Conservation (phyloP, 2,329 filamentous ascomycete species). For the Reticulascus tulasneorum region DNA sequence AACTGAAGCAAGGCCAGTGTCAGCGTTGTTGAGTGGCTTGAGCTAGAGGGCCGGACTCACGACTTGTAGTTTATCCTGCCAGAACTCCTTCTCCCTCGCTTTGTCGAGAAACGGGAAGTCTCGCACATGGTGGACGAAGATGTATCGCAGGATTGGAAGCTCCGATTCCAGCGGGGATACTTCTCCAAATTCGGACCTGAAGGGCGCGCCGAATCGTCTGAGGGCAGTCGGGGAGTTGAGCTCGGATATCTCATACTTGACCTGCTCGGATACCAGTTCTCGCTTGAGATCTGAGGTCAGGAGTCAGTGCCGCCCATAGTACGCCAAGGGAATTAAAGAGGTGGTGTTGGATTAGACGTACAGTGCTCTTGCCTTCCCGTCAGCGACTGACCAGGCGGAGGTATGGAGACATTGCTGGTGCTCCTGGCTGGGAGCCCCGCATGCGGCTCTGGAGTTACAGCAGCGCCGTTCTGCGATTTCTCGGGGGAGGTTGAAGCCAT, state of each 20-base stretch:
- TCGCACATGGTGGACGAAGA: constrained; percentile 96
- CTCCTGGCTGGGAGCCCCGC: constrained; percentile 18
- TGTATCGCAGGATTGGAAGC: constrained; percentile 87
- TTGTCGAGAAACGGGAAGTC: constrained; percentile 98
- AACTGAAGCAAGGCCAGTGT: constrained; percentile 64
- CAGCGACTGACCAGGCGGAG: constrained; percentile 49
- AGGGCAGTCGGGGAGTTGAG: constrained; percentile 93
- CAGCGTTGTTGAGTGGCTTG: too few relatives aligned
- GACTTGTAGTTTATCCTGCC: constrained; percentile 96
- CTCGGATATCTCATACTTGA: constrained; percentile 84
- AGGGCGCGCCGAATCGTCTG: constrained; percentile 91
- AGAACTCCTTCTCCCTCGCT: constrained; percentile 97
- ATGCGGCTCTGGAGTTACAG: constrained; percentile 7
- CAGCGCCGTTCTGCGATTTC: constrained; percentile 14
- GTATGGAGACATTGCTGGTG: constrained; percentile 22
- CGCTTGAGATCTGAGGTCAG: constrained; percentile 77
- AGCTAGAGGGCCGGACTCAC: constrained; percentile 47
- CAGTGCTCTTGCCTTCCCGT: constrained; percentile 99
- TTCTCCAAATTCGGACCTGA: constrained; percentile 88
- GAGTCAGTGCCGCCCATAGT: background rate
- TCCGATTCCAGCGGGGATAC: constrained; percentile 92
- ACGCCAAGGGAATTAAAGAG: background rate
- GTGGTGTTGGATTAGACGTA: too few relatives aligned
- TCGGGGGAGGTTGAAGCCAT: constrained; percentile 14
- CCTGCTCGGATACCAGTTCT: constrained; percentile 87